Evolutionary conservation across 2,329 filamentous ascomycete genomes (phyloP).

Genomic region (Colletotrichum musae): DNA sequence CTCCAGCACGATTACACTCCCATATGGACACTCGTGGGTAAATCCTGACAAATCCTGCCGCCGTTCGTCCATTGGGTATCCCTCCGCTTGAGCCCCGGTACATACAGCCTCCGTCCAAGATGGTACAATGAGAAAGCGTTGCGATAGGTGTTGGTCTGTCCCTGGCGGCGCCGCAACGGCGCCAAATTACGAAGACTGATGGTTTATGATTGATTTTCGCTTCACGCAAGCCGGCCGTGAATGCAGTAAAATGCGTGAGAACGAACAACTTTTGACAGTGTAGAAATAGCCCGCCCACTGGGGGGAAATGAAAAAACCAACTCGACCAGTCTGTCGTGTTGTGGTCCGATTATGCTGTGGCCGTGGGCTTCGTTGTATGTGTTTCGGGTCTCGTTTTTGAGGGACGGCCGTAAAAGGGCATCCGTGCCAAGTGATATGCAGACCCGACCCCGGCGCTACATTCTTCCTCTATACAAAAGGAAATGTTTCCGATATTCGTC

Average conservation of each 20-base stretch:
- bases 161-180: constrained; percentile 4
- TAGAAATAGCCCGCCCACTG: constrained; percentile 14
- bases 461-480: constrained; percentile 33
- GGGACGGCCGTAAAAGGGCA: constrained; percentile 14
- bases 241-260: constrained; percentile 21
- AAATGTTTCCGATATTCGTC: constrained; percentile 23
- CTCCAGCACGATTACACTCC: constrained; percentile 29
- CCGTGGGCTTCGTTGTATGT: constrained; percentile 36
- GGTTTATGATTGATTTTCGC: background rate
- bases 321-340: background rate
- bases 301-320: background rate
- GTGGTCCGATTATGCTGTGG: constrained; percentile 28
- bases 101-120: constrained; percentile 34
- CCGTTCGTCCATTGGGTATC: constrained; percentile 37
- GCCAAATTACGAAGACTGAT: constrained; percentile 23
- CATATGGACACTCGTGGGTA: constrained; percentile 18
- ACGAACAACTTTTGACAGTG: constrained; percentile 21
- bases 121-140: constrained; percentile 17
- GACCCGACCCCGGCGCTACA: constrained; percentile 1
- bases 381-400: constrained; percentile 32
- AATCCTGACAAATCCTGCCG: constrained; percentile 33
- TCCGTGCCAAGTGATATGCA: constrained; percentile 26
- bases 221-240: constrained; percentile 27
- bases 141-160: constrained; percentile 12
- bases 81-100: constrained; percentile 32